A percentile compares a stretch with the other conserved stretches of the same genome.
phyloP scores from a whole-genome alignment of 2,329 filamentous ascomycete species.

The Thelonectria rubi region DNA sequence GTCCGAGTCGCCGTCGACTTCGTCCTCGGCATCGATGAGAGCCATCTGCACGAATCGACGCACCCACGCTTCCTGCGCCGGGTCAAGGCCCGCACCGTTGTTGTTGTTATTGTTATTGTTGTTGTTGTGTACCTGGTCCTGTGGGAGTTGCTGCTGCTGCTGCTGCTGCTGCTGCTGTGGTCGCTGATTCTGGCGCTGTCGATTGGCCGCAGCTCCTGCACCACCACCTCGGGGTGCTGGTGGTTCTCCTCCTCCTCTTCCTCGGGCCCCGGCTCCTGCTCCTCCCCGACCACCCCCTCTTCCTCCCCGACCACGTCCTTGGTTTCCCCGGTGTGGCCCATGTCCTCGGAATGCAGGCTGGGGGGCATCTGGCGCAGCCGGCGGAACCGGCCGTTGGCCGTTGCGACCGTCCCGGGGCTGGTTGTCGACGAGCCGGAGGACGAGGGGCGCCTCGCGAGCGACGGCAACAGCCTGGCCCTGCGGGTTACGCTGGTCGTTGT shows the following conservation, averaged over 20 bases:
- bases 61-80: slow-evolving; percentile 62
- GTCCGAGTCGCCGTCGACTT: slow-evolving; percentile 54
- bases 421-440: slow-evolving; percentile 61
- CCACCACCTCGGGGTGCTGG: slow-evolving; percentile 18
- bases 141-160: slow-evolving; percentile 34
- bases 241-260: slow-evolving; percentile 34
- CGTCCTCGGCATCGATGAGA: slow-evolving; percentile 62
- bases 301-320: slow-evolving; percentile 29
- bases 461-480: slow-evolving; percentile 52
- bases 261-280: slow-evolving; percentile 28
- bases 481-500: slow-evolving; percentile 40
- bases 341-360: slow-evolving; percentile 41
- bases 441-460: slow-evolving; percentile 65
- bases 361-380: slow-evolving; percentile 45
- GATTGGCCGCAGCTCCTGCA: slow-evolving; percentile 39
- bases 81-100: slow-evolving; percentile 51
- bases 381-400: slow-evolving; percentile 39
- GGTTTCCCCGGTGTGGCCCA: slow-evolving; percentile 34
- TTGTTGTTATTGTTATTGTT: slow-evolving; percentile 27
- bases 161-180: slow-evolving; percentile 32
- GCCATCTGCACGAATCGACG: slow-evolving; percentile 64
- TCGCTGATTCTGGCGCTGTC: slow-evolving; percentile 36
- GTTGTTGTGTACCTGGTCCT: slow-evolving; percentile 32
- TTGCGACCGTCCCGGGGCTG: slow-evolving; percentile 43
- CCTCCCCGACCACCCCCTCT: slow-evolving; percentile 36